Base-by-base conservation (phyloP, 2,329 filamentous ascomycete species). In the Elsinoe ampelina region DNA sequence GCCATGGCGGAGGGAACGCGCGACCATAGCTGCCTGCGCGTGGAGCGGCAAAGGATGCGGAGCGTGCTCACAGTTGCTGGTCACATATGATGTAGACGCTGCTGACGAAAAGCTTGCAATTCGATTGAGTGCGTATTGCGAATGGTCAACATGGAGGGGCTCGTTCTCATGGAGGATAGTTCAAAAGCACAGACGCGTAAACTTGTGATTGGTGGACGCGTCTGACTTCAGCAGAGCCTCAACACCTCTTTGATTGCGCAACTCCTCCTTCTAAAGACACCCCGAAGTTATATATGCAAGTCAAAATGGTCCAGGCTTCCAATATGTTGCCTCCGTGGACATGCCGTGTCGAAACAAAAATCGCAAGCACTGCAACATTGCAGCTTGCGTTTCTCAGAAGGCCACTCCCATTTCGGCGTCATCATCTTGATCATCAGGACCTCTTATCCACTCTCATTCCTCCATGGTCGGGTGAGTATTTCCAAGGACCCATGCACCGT, bases 1-100 rank as follows among this genome's bases (percentile, higher is more conserved):
- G 54, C 54, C 54, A 56, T 56, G 20, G 7, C 26, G 19, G 17
- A 17, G n/a, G 39, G 39, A 32, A 38, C 22, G 41, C 39, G 32
- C 38, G 42, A 30, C 38, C 54, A 56, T 56, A 15, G 54, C 47
- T 41, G 38, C 41, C 36, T 41, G 41, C 41, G 41, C 54, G 39
- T 13, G n/a, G 22, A 19, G 39, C 41, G 54, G 32, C 10, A 13
- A 17, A 47, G 10, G 36, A 55, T 19, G 5, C 19, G 36, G n/a
- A 32, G n/a, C 11, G 36, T 2, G 19, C 32, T 39, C 22, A 34
- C 34, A 34, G 15, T 12, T 17, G 15, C 2, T 17, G 26, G 5
- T 39, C 13, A 50, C 26, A 50, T 50, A 50, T 26, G 45, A 5
- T 39, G 5, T 5, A n/a, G 45, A 20, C n/a, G 45, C 45, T 34